These are phyloP conservation scores for Sugiyamaella neomexicana DNA, from an alignment of 1,139 yeast genomes.

Conservation along the genomic window DNA sequence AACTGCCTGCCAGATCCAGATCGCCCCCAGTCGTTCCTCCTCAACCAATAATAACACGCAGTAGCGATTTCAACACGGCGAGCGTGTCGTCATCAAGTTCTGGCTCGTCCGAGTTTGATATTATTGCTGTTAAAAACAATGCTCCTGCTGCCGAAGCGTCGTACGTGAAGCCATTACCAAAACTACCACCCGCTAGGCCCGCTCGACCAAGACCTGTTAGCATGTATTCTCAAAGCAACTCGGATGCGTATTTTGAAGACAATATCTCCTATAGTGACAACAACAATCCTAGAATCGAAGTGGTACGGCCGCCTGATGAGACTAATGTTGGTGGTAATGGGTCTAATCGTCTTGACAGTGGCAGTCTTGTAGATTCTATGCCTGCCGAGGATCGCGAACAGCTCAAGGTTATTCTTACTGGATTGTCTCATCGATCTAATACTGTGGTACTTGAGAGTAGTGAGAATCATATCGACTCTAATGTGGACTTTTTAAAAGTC, in stretches of 20 bases:
- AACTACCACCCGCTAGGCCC: constrained; percentile 4
- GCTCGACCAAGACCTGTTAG: constrained; percentile 22
- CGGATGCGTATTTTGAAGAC: constrained; percentile 8
- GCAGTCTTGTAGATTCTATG: constrained; percentile 23
- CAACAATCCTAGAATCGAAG: background rate
- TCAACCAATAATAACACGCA: background rate
- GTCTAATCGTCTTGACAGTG: background rate
- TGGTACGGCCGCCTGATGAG: background rate
- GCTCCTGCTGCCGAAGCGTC: background rate
- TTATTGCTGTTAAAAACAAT: background rate
- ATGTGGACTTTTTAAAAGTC: constrained; percentile 60
- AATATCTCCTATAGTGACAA: background rate
- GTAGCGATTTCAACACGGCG: background rate
- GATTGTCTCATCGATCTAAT: constrained; percentile 38
- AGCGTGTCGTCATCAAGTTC: constrained; percentile 18
- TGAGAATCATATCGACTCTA: constrained; percentile 45
- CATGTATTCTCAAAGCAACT: constrained; percentile 17
- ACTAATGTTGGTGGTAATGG: background rate
- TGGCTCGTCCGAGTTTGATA: constrained; percentile 16
- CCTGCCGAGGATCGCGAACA: constrained; percentile 34
- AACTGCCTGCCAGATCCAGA: background rate
- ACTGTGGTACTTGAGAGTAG: constrained; percentile 40
- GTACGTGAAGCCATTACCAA: constrained; percentile 3
- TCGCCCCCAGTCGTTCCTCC: background rate
- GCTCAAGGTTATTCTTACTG: constrained; percentile 41